Base-by-base conservation (phyloP, 2,329 filamentous ascomycete genomes). In the Epichloe sp. region DNA sequence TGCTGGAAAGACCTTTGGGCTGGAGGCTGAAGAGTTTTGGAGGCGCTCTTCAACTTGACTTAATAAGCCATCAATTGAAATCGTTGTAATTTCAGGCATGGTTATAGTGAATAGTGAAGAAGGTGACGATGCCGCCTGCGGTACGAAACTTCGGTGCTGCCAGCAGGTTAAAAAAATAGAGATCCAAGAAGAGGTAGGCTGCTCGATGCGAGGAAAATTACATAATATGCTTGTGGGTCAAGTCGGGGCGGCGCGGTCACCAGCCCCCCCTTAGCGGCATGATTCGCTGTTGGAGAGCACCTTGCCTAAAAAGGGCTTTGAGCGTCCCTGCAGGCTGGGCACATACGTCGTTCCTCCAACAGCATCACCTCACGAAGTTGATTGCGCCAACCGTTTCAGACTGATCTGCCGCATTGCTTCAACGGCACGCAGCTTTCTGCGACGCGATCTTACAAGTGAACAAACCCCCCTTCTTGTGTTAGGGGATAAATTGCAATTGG, bases 41-140 rank as follows among this genome's bases (percentile, higher is more conserved):
- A 50, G 48, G 14, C 48, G 48, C 21, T 45, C 21, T 37, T 50
- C 48, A 26, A 42, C 48, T 23, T 50, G 36, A 40, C 35, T 34
- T 15, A 50, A 36, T 36, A 50, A 45, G 43, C 35, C 42, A 34
- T 50, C 31, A 6, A 50, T 40, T 19, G 10, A 12, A 8, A 8
- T 35, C 10, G 21, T 50, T 14, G 34, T 40, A 12, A 45, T 31
- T 45, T 50, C 36, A 5, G 48, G 42, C 48, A 50, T 50, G 23
- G n/a, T 23, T 15, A 11, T 11, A 11, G 35, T 34, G 21, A 31
- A 21, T 15, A 14, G 34, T 38, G 17, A 40, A 36, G 21, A 31
- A 26, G 19, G 35, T 23, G 26, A 26, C 45, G 12, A 31, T 48
- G 35, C 34, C 41, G 50, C 46, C 41, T 40, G 35, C 44, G 31